Evolutionary conservation across 768 basidiomycete genomes (phyloP).

Genomic region (Dictyophora rubrovolvata): DNA sequence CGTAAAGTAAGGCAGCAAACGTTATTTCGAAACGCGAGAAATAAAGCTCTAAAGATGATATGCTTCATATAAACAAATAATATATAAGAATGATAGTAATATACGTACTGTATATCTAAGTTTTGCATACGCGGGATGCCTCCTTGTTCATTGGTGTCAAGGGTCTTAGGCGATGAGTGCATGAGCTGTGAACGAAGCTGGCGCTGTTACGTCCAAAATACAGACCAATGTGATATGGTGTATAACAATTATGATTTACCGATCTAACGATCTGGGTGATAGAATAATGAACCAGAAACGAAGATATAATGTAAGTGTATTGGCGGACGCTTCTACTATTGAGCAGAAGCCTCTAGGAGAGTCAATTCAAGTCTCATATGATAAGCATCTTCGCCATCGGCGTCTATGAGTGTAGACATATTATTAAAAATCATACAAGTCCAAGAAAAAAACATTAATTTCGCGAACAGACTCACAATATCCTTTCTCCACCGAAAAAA

Average conservation of each 20-base stretch:
- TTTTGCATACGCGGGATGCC: not conserved
- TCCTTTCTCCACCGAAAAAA: slow-evolving; percentile 75
- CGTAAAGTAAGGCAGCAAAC: too few species aligned
- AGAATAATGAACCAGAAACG: not conserved
- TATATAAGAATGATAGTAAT: too few species aligned
- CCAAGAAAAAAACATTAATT: too few species aligned
- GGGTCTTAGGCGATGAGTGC: not conserved
- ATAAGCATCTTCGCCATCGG: slow-evolving; percentile 91
- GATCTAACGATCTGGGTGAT: not conserved
- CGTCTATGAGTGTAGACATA: slow-evolving; percentile 41
- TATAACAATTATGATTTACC: not conserved
- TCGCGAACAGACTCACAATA: slow-evolving; percentile 58
- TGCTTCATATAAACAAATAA: too few species aligned
- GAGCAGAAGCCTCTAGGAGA: not conserved
- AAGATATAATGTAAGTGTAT: too few species aligned
- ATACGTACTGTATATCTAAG: not conserved
- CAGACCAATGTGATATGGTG: not conserved
- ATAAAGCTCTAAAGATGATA: too few species aligned
- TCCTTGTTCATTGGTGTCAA: not conserved
- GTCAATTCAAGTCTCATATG: slow-evolving; percentile 69
- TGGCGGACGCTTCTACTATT: not conserved
- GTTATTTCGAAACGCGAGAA: too few species aligned
- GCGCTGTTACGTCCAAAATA: not conserved
- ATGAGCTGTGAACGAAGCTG: not conserved
- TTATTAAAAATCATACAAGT: not conserved